Evolutionary conservation across 2,329 filamentous ascomycete species (phyloP).

Genomic region (Leptodontidium sp.): DNA sequence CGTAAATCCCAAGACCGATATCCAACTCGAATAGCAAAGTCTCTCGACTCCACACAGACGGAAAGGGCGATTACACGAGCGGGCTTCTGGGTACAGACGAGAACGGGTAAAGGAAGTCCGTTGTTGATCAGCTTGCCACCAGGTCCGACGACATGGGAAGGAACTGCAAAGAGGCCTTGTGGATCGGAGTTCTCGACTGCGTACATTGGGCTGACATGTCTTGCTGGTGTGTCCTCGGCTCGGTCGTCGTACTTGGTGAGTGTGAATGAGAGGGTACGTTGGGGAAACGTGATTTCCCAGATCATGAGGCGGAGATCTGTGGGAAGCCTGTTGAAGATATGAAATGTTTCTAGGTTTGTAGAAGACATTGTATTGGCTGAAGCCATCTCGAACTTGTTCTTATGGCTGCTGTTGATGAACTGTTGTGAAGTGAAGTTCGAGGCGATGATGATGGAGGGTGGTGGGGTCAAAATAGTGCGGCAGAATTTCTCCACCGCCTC

Average conservation of each 20-base stretch:
- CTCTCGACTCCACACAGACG: background rate
- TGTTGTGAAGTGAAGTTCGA: background rate
- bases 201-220: background rate
- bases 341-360: background rate
- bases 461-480: background rate
- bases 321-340: background rate
- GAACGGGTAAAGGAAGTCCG: background rate
- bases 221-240: background rate
- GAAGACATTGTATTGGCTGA: background rate
- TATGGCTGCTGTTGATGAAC: background rate
- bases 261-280: background rate
- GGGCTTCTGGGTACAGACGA: background rate
- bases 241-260: background rate
- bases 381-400: background rate
- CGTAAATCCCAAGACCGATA: background rate
- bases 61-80: background rate
- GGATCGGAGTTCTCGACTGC: background rate
- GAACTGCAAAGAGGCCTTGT: background rate
- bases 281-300: background rate
- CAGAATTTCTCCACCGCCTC: background rate
- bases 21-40: background rate
- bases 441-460: background rate
- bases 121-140: conserved; percentile 1
- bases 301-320: background rate
- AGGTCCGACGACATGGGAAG: background rate